Evolutionary conservation across 2,329 filamentous ascomycete genomes (phyloP), one percentile per base, ranked within the genome.

Genomic region (Aspergillus brasiliensis): DNA sequence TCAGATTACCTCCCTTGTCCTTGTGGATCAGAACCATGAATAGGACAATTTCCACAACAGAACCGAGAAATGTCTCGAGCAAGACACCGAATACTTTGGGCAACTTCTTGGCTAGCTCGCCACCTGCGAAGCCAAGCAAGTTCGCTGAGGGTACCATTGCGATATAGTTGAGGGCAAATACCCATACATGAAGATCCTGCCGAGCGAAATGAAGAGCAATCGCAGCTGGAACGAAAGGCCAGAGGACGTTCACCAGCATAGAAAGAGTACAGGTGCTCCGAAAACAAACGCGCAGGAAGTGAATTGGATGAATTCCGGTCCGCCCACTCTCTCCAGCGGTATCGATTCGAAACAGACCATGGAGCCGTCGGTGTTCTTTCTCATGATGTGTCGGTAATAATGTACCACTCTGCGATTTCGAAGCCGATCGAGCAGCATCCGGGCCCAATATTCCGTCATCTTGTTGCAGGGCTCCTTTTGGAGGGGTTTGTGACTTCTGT

Each of bases 141-240:
- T 92, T 92, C 58, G 90, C 90, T 51, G 87, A 86, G 0, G 90
- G 90, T 1, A 92, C 81, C 88, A 92, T 92, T 66, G 88, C 88
- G 61, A 92, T 84, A 71, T 92, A 92, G 51, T 88, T 87, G 59
- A 91, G 81, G 53, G 84, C 81, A 76, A 92, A 92, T 56, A 88
- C 85, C 73, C 84, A 82, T 1, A 90, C 77, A 66, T 90, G 82
- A 60, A 83, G 77, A 23, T 88, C 80, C 0, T 81, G 81, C 19
- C 79, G 78, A 47, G 81, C 81, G 64, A 85, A 86, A 63, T 85
- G 79, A 56, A 91, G 78, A n/a, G 81, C 87, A 65, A 92, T 86
- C 17, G 89, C 89, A 28, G 85, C 86, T 6, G 89, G 89, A 2
- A 92, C 89, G 61, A 91, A 81, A 5, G 90, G 90, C 89, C 89